A percentile compares a stretch with the other conserved stretches of the same genome.
These are phyloP conservation scores for Drechslerella dactyloides DNA, from an alignment of 2,329 filamentous ascomycete species.

Conservation along the genomic window DNA sequence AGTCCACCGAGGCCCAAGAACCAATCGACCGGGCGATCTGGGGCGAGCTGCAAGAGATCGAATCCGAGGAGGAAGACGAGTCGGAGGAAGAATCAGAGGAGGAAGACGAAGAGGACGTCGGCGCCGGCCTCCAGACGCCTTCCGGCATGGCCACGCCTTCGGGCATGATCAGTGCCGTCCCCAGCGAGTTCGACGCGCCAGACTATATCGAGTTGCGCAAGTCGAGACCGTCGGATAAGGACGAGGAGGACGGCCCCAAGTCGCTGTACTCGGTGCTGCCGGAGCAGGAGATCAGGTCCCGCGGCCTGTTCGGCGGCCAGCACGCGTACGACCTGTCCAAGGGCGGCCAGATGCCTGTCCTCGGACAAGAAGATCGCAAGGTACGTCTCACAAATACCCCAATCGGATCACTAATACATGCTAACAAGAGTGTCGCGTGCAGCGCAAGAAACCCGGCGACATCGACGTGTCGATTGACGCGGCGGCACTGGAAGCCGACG, in stretches of 20 bases:
- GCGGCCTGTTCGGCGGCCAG: constrained; percentile 96
- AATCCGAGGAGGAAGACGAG: constrained; percentile 72
- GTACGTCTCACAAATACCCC: constrained; percentile 22
- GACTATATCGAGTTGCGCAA: constrained; percentile 81
- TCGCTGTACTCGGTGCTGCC: constrained; percentile 88
- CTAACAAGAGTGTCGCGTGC: constrained; percentile 5
- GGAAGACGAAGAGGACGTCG: constrained; percentile 67
- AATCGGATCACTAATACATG: not conserved
- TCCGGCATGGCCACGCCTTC: constrained; percentile 80
- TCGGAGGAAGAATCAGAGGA: constrained; percentile 73
- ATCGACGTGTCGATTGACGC: constrained; percentile 90
- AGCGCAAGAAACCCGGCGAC: constrained; percentile 92
- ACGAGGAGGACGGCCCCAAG: constrained; percentile 65
- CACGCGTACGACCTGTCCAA: constrained; percentile 85
- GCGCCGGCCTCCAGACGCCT: constrained; percentile 73
- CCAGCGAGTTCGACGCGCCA: constrained; percentile 68
- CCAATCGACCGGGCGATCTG: constrained; percentile 85
- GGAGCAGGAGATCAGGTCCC: constrained; percentile 81
- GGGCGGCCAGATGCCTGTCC: constrained; percentile 69
- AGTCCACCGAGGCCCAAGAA: constrained; percentile 71
- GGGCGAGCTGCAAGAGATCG: constrained; percentile 69
- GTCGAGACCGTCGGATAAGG: constrained; percentile 66
- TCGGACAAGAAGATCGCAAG: constrained; percentile 82
- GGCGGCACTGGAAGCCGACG: constrained; percentile 75
- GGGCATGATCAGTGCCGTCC: constrained; percentile 78